Conservation (phyloP, 495 filamentous ascomycete genomes). For the Trichoderma gamsii region DNA sequence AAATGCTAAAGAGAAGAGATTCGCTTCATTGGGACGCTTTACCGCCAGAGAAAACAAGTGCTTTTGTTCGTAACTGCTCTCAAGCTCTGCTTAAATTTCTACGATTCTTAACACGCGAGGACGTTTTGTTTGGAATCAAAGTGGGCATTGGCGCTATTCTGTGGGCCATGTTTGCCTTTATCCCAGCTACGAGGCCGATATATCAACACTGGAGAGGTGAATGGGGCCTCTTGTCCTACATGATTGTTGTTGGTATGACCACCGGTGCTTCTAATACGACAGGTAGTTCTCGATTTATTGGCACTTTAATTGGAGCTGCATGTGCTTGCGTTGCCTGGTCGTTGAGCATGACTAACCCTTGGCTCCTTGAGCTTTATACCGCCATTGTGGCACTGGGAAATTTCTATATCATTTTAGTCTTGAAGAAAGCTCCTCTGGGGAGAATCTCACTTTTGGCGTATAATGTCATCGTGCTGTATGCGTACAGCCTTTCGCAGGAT, state of each 20-base stretch:
- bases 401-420: constrained; percentile 81
- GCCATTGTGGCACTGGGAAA: constrained; percentile 74
- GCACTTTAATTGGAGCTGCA: constrained; percentile 74
- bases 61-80: constrained; percentile 32
- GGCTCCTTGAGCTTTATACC: constrained; percentile 67
- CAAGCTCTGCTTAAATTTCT: constrained; percentile 33
- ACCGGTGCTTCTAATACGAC: constrained; percentile 93
- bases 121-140: constrained; percentile 74
- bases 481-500: constrained; percentile 75
- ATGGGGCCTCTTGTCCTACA: constrained; percentile 95
- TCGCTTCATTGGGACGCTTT: constrained; percentile 38
- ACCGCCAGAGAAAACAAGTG: constrained; percentile 27
- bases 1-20: constrained; percentile 37
- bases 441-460: constrained; percentile 91
- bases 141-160: constrained; percentile 83
- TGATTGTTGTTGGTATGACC: constrained; percentile 97
- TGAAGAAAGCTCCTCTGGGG: constrained; percentile 81
- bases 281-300: constrained; percentile 76
- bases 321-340: constrained; percentile 75
- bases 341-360: constrained; percentile 62
- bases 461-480: constrained; percentile 93
- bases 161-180: constrained; percentile 81
- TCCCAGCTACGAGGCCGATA: constrained; percentile 66
- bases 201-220: constrained; percentile 91
- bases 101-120: constrained; percentile 43